A percentile compares a stretch with the other conserved stretches of the same genome.
These are phyloP conservation scores for Gymnopus androsaceus DNA, from an alignment of 1,284 basidiomycete species.

Conservation along the genomic window DNA sequence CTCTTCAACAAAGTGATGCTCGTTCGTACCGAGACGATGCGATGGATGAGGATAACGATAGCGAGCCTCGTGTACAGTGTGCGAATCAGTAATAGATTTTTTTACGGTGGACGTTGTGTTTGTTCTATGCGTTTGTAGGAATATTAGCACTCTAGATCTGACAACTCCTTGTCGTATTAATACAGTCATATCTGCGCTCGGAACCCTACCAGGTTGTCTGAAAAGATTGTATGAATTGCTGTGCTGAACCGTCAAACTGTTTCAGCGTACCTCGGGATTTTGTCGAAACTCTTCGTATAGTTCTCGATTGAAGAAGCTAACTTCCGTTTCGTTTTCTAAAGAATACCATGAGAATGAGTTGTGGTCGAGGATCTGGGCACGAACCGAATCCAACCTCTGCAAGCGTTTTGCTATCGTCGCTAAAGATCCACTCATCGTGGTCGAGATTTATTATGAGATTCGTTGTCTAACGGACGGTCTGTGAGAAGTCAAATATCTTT, in stretches of 20 bases:
- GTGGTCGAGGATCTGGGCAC: slow-evolving; percentile 23
- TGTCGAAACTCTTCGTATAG: slow-evolving; percentile 79
- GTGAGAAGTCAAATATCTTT: not conserved
- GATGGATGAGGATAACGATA: slow-evolving; percentile 93
- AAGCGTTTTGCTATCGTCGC: slow-evolving; percentile 66
- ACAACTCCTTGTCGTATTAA: not conserved
- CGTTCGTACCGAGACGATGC: slow-evolving; percentile 68
- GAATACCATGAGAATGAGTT: not conserved
- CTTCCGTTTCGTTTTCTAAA: slow-evolving; percentile 91
- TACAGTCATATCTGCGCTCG: slow-evolving; percentile 16
- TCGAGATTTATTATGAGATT: slow-evolving; percentile 96
- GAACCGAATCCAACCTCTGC: slow-evolving; percentile 74
- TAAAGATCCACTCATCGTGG: slow-evolving; percentile 89
- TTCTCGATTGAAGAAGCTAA: slow-evolving; percentile 84
- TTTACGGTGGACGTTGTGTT: slow-evolving; percentile 7
- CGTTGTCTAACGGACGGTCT: slow-evolving; percentile 61
- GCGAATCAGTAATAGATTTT: slow-evolving; percentile 72
- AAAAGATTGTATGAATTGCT: slow-evolving; percentile 8
- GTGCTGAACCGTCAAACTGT: slow-evolving; percentile 2
- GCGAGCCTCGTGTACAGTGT: slow-evolving; percentile 81
- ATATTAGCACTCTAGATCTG: slow-evolving; percentile 4
- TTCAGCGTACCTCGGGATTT: slow-evolving; percentile 71
- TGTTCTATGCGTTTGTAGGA: not conserved
- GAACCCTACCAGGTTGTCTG: slow-evolving; percentile 56
- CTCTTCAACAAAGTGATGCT: slow-evolving; percentile 81